Evolutionary conservation across 192 early-diverging fungal species (phyloP).

Genomic region (Podila verticillata): DNA sequence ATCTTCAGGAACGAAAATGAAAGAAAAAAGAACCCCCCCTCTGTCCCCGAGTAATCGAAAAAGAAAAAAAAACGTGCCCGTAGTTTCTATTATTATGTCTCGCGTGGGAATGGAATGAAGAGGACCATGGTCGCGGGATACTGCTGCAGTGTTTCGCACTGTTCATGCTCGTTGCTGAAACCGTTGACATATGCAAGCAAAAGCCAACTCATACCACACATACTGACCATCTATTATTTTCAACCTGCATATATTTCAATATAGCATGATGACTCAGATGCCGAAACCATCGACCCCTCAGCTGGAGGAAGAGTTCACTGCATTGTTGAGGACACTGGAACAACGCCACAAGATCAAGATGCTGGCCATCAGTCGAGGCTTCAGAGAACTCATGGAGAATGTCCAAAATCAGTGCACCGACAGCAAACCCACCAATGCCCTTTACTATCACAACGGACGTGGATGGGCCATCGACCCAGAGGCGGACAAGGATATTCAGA

Average conservation of each 20-base stretch:
- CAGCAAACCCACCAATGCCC: slow-evolving; percentile 48
- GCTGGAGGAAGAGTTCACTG: slow-evolving; percentile 44
- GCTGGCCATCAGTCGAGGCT: slow-evolving; percentile 39
- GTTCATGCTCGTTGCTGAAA: not conserved
- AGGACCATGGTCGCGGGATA: not conserved
- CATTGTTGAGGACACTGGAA: slow-evolving; percentile 30
- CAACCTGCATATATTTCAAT: slow-evolving; percentile 45
- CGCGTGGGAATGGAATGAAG: not conserved
- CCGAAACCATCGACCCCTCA: slow-evolving; percentile 51
- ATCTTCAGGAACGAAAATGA: not conserved
- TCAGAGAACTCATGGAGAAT: slow-evolving; percentile 29
- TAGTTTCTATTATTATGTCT: not conserved
- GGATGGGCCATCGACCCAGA: slow-evolving; percentile 55
- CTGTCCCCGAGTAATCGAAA: not conserved
- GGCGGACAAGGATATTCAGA: slow-evolving; percentile 58
- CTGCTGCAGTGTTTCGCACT: not conserved
- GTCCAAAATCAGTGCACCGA: slow-evolving; percentile 50
- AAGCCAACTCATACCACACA: not conserved
- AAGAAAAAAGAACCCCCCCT: not conserved
- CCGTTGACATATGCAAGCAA: not conserved
- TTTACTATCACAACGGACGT: slow-evolving; percentile 55
- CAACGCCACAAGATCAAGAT: slow-evolving; percentile 44
- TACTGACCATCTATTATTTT: slow-evolving; percentile 48
- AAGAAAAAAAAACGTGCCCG: not conserved
- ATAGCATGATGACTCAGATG: slow-evolving; percentile 55